A percentile compares a stretch with the other conserved stretches of the same genome.
Conservation (phyloP, 2,329 filamentous ascomycete genomes). For the Aspergillus eucalypticola region DNA sequence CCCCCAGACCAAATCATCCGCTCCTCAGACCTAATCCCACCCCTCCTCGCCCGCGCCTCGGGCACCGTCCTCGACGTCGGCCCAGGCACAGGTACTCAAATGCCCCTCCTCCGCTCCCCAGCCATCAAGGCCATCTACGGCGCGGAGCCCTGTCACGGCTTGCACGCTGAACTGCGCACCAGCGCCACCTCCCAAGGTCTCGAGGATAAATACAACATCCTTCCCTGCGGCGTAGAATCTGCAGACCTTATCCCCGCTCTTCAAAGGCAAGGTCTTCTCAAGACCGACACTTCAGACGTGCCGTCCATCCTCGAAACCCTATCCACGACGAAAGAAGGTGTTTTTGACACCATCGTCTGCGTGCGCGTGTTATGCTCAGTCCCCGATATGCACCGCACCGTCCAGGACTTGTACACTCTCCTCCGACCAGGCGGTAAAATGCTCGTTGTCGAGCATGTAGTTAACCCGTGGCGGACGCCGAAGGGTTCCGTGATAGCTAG, state of each 20-base stretch:
- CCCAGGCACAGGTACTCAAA: conserved; percentile 55
- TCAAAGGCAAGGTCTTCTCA: conserved; percentile 44
- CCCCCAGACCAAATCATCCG: conserved; percentile 23
- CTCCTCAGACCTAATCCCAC: conserved; percentile 43
- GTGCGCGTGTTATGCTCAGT: conserved; percentile 59
- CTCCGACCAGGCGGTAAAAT: conserved; percentile 57
- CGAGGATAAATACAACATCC: conserved; percentile 50
- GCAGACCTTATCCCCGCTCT: conserved; percentile 49
- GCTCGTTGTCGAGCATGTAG: conserved; percentile 58
- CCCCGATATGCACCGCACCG: conserved; percentile 48
- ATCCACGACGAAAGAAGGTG: conserved; percentile 13
- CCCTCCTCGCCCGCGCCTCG: conserved; percentile 41
- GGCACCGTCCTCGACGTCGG: conserved; percentile 53
- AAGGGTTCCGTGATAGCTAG: conserved; percentile 50
- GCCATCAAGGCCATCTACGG: conserved; percentile 54
- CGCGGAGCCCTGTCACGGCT: conserved; percentile 52
- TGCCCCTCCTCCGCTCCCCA: conserved; percentile 47
- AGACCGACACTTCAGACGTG: conserved; percentile 10
- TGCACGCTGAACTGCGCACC: conserved; percentile 48
- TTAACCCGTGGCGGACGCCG: conserved; percentile 51
- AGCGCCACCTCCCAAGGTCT: conserved; percentile 47
- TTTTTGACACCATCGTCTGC: conserved; percentile 59
- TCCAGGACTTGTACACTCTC: conserved; percentile 50
- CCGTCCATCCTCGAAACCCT: not conserved
- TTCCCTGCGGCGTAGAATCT: conserved; percentile 51